Base-by-base conservation (phyloP, 169 alveolate genomes). In the Cryptosporidium ubiquitum region DNA sequence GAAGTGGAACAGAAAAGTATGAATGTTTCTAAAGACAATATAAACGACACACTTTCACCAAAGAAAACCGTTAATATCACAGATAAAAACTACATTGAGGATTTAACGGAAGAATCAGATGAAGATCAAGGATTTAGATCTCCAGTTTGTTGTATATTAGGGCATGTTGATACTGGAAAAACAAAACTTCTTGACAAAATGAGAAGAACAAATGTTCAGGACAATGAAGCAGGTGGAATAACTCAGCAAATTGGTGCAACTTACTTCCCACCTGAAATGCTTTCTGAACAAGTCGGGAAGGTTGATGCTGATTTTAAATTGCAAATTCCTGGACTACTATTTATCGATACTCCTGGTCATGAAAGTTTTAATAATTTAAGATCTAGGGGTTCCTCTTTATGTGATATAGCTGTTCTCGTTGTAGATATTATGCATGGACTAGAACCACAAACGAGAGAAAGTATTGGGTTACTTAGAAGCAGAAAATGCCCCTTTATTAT, bases 161-260 rank as follows among this genome's bases (percentile, higher is more conserved):
- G 99, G 29, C 99, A 99, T 92, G 99, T 99, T 55, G 99, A 99
- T 92, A 98, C 99, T 3, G 99, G 99, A 9, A 99, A 99, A 95
- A 98, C 99, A 33, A 98, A 98, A 91, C 94, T 99, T 39, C 93
- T 99, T 37, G 99, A 99, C 93, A 98, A 98, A 92, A 95, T 99
- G 37, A 93, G 99, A 49, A 97, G 95, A 60, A 98, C 99, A n/a
- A 98, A 98, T 91, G 99, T 99, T 5, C 98, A 98, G 93, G 97
- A 95, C 57, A 99, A 98, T 69, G 99, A 99, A 94, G 99, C 99
- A 3, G 99, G 99, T 3, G 99, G 99, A 71, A 99, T 99, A 91
- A 99, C 99, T 18, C 99, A 99, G 92, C 99, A 99, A 93, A 99
- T 99, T 52, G 99, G 99, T 44, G 99, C 99, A 26, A 99, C 99